phyloP scores from a whole-genome alignment of 23 red algal genomes.

The Gracilaria vermiculophylla region DNA sequence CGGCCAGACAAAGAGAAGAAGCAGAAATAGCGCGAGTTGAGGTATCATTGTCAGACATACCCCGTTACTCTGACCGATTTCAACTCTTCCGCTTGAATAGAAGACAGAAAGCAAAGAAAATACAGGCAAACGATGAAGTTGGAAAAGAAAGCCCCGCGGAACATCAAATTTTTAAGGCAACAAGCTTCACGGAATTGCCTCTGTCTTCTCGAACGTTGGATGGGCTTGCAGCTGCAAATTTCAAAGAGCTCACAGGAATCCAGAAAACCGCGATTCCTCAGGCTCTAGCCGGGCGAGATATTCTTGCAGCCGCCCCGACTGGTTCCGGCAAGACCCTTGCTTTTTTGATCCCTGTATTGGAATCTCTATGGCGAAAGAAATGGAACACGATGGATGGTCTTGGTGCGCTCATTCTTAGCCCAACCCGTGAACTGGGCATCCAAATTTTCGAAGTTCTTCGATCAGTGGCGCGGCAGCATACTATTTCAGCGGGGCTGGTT shows the following conservation, averaged over 20 bases:
- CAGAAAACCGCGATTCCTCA: constrained; percentile 84
- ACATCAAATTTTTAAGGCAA: constrained; percentile 40
- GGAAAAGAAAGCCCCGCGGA: not conserved
- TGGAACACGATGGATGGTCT: constrained; percentile 87
- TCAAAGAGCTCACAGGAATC: constrained; percentile 76
- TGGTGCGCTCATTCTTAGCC: constrained; percentile 89
- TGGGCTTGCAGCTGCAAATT: constrained; percentile 69
- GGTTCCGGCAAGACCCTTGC: constrained; percentile 98
- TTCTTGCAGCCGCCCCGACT: constrained; percentile 88
- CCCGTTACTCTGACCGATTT: constrained; percentile 43
- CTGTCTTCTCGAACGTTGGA: constrained; percentile 83
- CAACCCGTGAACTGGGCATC: constrained; percentile 89
- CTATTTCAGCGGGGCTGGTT: constrained; percentile 89
- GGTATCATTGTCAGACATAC: constrained; percentile 1
- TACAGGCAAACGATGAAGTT: not conserved
- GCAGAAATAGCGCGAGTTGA: constrained; percentile 43
- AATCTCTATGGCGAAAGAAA: constrained; percentile 69
- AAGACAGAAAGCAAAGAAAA: constrained; percentile 49
- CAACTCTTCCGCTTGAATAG: constrained; percentile 53
- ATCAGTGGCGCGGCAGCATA: constrained; percentile 69
- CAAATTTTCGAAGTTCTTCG: constrained; percentile 97
- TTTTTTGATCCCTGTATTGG: constrained; percentile 88
- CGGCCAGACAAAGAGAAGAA: constrained; percentile 42
- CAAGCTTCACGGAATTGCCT: constrained; percentile 82
- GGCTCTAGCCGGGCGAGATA: constrained; percentile 83